phyloP scores from a whole-genome alignment of 257 asterid species.

The Thymus mandschuricus region DNA sequence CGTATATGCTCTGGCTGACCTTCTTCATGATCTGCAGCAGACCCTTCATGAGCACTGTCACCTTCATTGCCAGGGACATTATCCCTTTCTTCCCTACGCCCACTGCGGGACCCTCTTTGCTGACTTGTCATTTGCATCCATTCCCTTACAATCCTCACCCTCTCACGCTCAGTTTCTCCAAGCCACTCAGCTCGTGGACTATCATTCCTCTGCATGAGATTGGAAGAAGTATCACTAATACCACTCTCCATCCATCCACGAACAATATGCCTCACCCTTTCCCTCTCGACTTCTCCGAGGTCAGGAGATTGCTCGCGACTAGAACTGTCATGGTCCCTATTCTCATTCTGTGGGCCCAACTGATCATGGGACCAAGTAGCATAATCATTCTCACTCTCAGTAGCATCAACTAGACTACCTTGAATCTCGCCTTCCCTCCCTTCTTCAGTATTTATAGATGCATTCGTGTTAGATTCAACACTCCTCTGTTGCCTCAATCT shows the following conservation, averaged over 20 bases:
- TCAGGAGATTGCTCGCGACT: slow-evolving; percentile 97
- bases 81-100: slow-evolving; percentile 57
- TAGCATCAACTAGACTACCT: slow-evolving; percentile 59
- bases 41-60: slow-evolving; percentile 58
- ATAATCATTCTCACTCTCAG: slow-evolving; percentile 73
- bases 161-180: slow-evolving; percentile 93
- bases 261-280: slow-evolving; percentile 91
- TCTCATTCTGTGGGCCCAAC: slow-evolving; percentile 52
- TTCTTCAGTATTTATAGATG: slow-evolving; percentile 57
- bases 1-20: slow-evolving; percentile 81
- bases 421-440: slow-evolving; percentile 68
- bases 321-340: slow-evolving; percentile 57
- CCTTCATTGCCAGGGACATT: slow-evolving; percentile 46
- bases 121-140: slow-evolving; percentile 97
- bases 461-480: slow-evolving; percentile 59
- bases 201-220: slow-evolving; percentile 61
- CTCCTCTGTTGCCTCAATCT: slow-evolving; percentile 76
- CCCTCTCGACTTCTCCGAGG: slow-evolving; percentile 86
- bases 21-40: slow-evolving; percentile 57
- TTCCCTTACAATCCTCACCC: slow-evolving; percentile 93
- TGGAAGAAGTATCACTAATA: slow-evolving; percentile 62
- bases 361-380: slow-evolving; percentile 67
- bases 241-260: slow-evolving; percentile 99
- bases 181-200: slow-evolving; percentile 87
- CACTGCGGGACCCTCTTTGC: slow-evolving; percentile 70